Percentiles rank a stretch among this genome's conserved stretches.
Conservation (phyloP, 768 basidiomycete species). For the Leccinum truebloodii region DNA sequence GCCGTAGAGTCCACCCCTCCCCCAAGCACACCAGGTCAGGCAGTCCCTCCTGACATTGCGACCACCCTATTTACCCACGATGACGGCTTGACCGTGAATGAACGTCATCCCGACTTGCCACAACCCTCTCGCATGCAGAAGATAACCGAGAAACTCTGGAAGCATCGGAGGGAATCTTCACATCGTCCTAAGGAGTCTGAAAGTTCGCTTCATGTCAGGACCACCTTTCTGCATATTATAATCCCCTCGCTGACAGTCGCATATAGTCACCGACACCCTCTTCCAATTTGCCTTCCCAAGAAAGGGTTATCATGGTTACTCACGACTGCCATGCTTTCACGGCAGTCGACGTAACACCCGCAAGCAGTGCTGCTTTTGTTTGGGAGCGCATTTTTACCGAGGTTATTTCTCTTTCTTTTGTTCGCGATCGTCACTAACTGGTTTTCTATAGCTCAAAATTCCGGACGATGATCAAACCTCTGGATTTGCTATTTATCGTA, state of each 20-base stretch:
- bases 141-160: conserved; percentile 30
- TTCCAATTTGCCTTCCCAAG: conserved; percentile 32
- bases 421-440: conserved; percentile 6
- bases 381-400: conserved; percentile 81
- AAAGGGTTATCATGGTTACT: conserved; percentile 62
- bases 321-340: conserved; percentile 75
- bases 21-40: conserved; percentile 61
- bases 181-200: conserved; percentile 31
- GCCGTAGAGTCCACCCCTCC: conserved; percentile 70
- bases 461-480: conserved; percentile 75
- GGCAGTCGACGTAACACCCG: conserved; percentile 69
- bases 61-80: conserved; percentile 39
- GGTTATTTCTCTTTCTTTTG: conserved; percentile 41
- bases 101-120: conserved; percentile 28
- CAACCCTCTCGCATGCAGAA: conserved; percentile 36
- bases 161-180: conserved; percentile 31
- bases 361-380: conserved; percentile 64
- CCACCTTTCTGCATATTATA: conserved; percentile 6
- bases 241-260: conserved; percentile 14
- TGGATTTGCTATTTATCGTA: conserved; percentile 80
- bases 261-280: conserved; percentile 33
- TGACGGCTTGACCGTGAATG: conserved; percentile 34
- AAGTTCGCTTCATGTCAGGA: conserved; percentile 27
- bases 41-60: conserved; percentile 43
- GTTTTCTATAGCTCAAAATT: conserved; percentile 61